Conservation (phyloP, 208 protist genomes). For the Trypanosomatidae sp. region DNA sequence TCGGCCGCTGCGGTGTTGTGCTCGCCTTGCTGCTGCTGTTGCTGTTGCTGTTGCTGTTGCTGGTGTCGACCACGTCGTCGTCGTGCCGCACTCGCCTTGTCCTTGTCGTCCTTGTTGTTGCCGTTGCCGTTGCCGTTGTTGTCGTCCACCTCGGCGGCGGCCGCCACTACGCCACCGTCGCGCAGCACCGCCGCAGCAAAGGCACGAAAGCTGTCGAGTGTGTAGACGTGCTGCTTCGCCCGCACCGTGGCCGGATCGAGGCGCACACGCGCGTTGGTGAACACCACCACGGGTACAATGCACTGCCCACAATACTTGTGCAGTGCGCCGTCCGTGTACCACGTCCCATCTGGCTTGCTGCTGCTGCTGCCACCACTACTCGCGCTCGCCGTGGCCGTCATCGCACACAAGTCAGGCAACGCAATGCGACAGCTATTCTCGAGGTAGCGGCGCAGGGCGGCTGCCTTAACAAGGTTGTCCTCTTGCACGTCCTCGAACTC, state of each 20-base stretch:
- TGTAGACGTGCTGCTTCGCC: conserved; percentile 58
- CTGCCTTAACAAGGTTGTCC: conserved; percentile 76
- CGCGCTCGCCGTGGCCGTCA: conserved; percentile 2
- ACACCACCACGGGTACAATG: conserved; percentile 77
- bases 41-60: too few species aligned
- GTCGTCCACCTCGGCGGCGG: conserved; percentile 17
- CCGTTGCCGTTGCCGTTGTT: too few species aligned
- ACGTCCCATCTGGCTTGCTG: conserved; percentile 24
- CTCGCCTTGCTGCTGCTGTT: too few species aligned
- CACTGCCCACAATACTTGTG: conserved; percentile 63
- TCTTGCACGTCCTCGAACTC: conserved; percentile 81
- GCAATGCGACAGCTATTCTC: conserved; percentile 59
- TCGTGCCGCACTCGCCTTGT: too few species aligned
- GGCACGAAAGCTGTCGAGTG: conserved; percentile 27
- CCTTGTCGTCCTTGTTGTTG: too few species aligned
- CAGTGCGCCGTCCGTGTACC: conserved; percentile 54
- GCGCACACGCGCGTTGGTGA: conserved; percentile 50
- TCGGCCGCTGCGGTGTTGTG: too few species aligned
- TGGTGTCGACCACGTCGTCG: too few species aligned
- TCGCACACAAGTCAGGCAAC: conserved; percentile 50
- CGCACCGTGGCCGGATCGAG: conserved; percentile 64
- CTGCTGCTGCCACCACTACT: neutral
- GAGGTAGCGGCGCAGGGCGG: conserved; percentile 66
- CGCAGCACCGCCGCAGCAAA: conserved; percentile 25
- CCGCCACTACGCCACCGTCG: conserved; percentile 8